Percentiles rank a stretch among this genome's conserved stretches.
Evolutionary conservation across 2,329 filamentous ascomycete species (phyloP).

Genomic region (Chrysoporthe cubensis): DNA sequence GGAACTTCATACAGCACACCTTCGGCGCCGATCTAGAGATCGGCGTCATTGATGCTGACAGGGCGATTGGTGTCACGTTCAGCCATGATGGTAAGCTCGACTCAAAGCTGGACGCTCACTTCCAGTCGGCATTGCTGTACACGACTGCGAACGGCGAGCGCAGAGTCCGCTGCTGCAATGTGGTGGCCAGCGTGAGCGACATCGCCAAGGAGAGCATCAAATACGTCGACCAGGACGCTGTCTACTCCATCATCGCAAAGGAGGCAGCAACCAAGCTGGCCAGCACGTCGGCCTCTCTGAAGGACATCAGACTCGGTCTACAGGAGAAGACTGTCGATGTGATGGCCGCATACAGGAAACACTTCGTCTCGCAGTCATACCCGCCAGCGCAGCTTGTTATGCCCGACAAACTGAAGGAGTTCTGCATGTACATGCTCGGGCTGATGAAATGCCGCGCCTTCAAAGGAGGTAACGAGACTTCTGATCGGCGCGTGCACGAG

Average conservation of each 20-base stretch:
- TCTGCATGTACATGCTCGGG: slow-evolving; percentile 93
- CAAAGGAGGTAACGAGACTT: slow-evolving; percentile 89
- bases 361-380: slow-evolving; percentile 80
- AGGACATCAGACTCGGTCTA: slow-evolving; percentile 81
- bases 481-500: slow-evolving; percentile 88
- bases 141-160: slow-evolving; percentile 89
- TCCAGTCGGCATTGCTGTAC: slow-evolving; percentile 93
- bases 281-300: slow-evolving; percentile 70
- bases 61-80: slow-evolving; percentile 89
- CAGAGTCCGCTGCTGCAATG: slow-evolving; percentile 88
- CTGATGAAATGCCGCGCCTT: slow-evolving; percentile 90
- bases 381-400: slow-evolving; percentile 92
- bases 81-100: slow-evolving; percentile 98
- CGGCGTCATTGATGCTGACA: slow-evolving; percentile 89
- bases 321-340: slow-evolving; percentile 94
- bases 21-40: slow-evolving; percentile 95
- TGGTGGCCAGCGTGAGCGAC: slow-evolving; percentile 90
- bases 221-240: slow-evolving; percentile 93
- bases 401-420: slow-evolving; percentile 94
- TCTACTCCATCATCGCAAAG: slow-evolving; percentile 86
- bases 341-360: slow-evolving; percentile 87
- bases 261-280: slow-evolving; percentile 88
- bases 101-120: slow-evolving; percentile 93
- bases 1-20: slow-evolving; percentile 94
- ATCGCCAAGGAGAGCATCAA: slow-evolving; percentile 84